Conservation (phyloP, 495 filamentous ascomycete genomes). For the Extremus antarcticus region DNA sequence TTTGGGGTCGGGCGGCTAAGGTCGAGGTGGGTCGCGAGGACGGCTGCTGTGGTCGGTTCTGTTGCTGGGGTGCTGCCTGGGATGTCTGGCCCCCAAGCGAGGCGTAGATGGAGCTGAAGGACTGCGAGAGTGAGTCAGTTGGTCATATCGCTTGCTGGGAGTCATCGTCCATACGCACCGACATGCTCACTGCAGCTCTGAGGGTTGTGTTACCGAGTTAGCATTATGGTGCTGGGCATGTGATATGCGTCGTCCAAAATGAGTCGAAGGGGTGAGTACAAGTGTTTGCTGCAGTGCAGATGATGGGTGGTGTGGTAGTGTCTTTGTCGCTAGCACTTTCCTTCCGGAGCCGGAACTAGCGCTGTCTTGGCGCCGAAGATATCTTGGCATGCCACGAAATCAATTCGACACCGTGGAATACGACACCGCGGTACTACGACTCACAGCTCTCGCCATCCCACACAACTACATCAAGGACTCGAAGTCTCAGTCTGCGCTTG, state of each 20-base stretch:
- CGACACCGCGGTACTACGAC: not conserved
- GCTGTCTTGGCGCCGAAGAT: no score
- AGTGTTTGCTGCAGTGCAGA: not conserved
- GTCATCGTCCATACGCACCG: not conserved
- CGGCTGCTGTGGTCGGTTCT: not conserved
- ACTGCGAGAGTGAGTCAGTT: constrained; percentile 28
- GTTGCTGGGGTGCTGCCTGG: not conserved
- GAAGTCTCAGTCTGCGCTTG: constrained; percentile 80
- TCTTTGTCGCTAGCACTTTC: no score
- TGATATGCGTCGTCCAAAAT: no score
- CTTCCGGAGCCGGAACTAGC: no score
- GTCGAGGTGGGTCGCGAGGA: not conserved
- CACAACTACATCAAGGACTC: constrained; percentile 33
- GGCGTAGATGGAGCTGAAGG: constrained; percentile 48
- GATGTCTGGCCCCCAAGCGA: constrained; percentile 39
- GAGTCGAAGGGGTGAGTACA: no score
- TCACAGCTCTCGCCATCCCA: not conserved
- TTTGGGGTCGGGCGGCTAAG: not conserved
- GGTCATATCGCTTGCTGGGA: not conserved
- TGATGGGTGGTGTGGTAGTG: no score
- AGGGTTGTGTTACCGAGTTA: not conserved
- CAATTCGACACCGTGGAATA: no score
- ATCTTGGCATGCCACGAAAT: not conserved
- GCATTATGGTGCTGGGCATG: not conserved
- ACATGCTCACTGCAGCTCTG: not conserved